phyloP scores from a whole-genome alignment of 177 flowering plant genomes.

The Tripterygium wilfordii region DNA sequence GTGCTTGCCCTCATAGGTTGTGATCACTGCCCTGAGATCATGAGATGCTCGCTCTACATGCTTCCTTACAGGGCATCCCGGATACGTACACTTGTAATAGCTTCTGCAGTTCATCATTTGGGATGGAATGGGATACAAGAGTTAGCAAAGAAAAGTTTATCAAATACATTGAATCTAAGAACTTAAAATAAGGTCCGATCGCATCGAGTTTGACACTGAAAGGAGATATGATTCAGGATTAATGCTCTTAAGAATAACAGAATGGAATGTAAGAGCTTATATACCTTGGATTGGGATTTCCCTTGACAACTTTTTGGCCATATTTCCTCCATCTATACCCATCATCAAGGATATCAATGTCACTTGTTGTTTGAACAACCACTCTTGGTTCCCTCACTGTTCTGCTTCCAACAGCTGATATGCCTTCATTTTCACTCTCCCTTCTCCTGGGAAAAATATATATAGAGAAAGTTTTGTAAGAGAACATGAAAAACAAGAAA shows the following conservation, averaged over 20 bases:
- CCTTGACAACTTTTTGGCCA: constrained; percentile 87
- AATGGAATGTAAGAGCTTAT: neutral
- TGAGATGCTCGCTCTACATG: constrained; percentile 63
- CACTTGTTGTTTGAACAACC: constrained; percentile 86
- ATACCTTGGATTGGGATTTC: constrained; percentile 79
- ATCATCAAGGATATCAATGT: constrained; percentile 81
- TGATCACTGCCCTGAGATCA: constrained; percentile 51
- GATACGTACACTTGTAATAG: constrained; percentile 55
- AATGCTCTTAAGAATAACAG: neutral
- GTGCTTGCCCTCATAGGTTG: constrained; percentile 70
- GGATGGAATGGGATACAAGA: neutral
- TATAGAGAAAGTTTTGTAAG: neutral
- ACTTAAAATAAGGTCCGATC: too few species aligned
- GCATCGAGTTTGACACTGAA: too few species aligned
- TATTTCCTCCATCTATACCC: constrained; percentile 80
- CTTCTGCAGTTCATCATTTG: constrained; percentile 26
- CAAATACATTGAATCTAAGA: too few species aligned
- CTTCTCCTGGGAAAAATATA: constrained; percentile 42
- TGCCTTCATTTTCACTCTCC: constrained; percentile 49
- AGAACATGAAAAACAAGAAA: neutral
- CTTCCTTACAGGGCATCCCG: constrained; percentile 54
- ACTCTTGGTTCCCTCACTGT: constrained; percentile 83
- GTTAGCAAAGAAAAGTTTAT: too few species aligned
- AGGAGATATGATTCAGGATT: too few species aligned
- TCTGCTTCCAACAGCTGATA: constrained; percentile 50